Percentiles rank a stretch among this genome's conserved stretches.
These are phyloP conservation scores for Phytophthora aleatoria DNA, from an alignment of 352 stramenopile species.

Conservation along the genomic window DNA sequence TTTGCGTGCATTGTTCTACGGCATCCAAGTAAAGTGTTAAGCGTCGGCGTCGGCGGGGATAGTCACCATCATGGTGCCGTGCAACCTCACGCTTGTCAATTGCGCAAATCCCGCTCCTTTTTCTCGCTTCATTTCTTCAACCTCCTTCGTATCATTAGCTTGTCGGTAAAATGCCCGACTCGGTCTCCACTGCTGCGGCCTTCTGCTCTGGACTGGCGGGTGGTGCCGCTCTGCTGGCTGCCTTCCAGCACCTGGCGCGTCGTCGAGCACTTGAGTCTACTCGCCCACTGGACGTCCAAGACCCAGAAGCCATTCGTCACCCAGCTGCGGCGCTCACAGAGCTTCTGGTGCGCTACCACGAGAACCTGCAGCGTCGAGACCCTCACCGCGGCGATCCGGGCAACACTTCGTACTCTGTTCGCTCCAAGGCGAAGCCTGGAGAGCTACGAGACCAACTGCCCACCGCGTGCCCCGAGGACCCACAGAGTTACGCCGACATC, in stretches of 20 bases:
- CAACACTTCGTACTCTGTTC: conserved; percentile 45
- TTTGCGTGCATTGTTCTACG: too few relatives aligned
- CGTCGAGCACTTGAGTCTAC: conserved; percentile 43
- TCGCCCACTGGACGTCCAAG: conserved; percentile 41
- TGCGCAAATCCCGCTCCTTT: neutral
- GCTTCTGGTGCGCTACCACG: conserved; percentile 69
- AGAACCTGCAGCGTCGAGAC: conserved; percentile 48
- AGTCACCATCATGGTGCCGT: too few relatives aligned
- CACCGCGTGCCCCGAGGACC: conserved; percentile 45
- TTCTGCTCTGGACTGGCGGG: conserved; percentile 49
- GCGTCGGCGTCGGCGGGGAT: too few relatives aligned
- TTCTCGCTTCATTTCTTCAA: conserved; percentile 18
- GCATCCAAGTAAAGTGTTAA: too few relatives aligned
- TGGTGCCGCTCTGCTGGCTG: conserved; percentile 46
- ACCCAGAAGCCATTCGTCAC: conserved; percentile 49
- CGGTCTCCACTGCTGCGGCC: conserved; percentile 31
- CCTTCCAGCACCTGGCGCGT: conserved; percentile 40
- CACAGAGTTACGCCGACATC: conserved; percentile 64
- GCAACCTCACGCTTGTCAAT: conserved; percentile 3
- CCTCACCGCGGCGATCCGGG: conserved; percentile 33
- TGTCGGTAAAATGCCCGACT: conserved; percentile 11
- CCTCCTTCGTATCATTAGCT: conserved; percentile 3
- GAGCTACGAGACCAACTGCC: conserved; percentile 48
- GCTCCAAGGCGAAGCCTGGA: conserved; percentile 48
- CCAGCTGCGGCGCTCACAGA: conserved; percentile 52